Base-by-base conservation (phyloP, 371 early-diverging fungal species). In the Saksenaea oblongispora region DNA sequence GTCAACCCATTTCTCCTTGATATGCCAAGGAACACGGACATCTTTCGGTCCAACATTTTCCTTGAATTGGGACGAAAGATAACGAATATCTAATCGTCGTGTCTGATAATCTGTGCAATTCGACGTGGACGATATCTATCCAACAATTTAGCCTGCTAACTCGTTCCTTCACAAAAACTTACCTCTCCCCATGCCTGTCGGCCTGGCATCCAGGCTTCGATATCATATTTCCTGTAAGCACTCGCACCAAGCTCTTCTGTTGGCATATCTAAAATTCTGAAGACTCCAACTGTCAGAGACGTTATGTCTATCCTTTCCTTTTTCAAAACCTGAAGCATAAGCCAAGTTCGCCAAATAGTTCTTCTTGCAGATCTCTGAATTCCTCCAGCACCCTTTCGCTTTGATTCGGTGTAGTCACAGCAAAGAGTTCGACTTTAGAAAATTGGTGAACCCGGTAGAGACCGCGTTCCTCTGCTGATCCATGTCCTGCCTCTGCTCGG, bases 181-280 rank as follows among this genome's bases (percentile, higher is more conserved):
- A 89, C 88, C 79, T 97, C 98, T 51, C 98, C 98, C 95, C 96
- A 97, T 11, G 69, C 72, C 41, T 87, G 78, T 42, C 91, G 83
- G 4, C 95, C 95, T 1, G 97, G 96, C 91, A 97, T 91, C 94
- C 95, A 96, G 7, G 95, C 96, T 71, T 97, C 98, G 64, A 97
- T 94, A 63, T 97, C 97, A 65, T 88, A 93, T 63, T 97, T 97
- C 53, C 90, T 81, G 74, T 89, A 93, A 0, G 95, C 96, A 61
- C 95, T 93, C 9, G 94, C 94, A 27, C 98, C 98, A 26, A 97
- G 76, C 74, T 97, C 98, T 47, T 90, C 85, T 0, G 93, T 93
- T 9, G 98, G 95, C 98, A 97, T 97, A 64, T 95, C 90, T 59
- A 96, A 73, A 1, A 95, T 82, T 44, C 93, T 87, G 51, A 10